These are phyloP conservation scores for Saussurea involucrata DNA, from an alignment of 129 eudicot species.

Conservation along the genomic window DNA sequence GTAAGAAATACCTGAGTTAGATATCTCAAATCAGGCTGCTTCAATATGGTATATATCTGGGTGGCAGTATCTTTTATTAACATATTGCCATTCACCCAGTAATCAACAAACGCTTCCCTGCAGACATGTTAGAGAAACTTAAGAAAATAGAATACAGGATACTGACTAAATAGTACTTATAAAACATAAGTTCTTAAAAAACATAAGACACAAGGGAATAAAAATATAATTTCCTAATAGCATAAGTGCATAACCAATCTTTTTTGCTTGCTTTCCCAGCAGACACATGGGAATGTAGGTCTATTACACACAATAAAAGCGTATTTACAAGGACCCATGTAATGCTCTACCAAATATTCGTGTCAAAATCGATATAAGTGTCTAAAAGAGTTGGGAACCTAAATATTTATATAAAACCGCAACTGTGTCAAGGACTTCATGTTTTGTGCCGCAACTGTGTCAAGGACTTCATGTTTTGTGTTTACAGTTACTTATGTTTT, in stretches of 20 bases:
- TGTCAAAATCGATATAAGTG: neutral
- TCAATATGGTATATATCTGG: conserved; percentile 69
- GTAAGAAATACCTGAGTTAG: conserved; percentile 56
- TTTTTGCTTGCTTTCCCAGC: neutral
- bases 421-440: neutral
- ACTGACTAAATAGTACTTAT: neutral
- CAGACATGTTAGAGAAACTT: conserved; percentile 17
- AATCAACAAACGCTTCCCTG: conserved; percentile 92
- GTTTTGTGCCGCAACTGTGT: neutral
- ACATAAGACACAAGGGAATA: neutral
- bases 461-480: neutral
- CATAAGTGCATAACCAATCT: neutral
- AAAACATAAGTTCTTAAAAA: conserved; percentile 6
- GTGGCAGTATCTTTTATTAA: conserved; percentile 72
- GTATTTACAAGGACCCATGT: neutral
- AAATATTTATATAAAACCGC: neutral
- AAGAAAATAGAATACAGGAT: neutral
- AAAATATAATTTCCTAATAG: neutral
- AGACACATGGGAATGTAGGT: neutral
- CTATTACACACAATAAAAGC: neutral
- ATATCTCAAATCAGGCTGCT: conserved; percentile 69
- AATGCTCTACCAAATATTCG: neutral
- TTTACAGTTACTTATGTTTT: neutral
- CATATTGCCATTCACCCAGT: conserved; percentile 82
- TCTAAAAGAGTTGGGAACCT: neutral